Evolutionary conservation across 1,284 basidiomycete species (phyloP), one percentile per base, ranked within the genome.

Genomic region (Trichosporon sp.): DNA sequence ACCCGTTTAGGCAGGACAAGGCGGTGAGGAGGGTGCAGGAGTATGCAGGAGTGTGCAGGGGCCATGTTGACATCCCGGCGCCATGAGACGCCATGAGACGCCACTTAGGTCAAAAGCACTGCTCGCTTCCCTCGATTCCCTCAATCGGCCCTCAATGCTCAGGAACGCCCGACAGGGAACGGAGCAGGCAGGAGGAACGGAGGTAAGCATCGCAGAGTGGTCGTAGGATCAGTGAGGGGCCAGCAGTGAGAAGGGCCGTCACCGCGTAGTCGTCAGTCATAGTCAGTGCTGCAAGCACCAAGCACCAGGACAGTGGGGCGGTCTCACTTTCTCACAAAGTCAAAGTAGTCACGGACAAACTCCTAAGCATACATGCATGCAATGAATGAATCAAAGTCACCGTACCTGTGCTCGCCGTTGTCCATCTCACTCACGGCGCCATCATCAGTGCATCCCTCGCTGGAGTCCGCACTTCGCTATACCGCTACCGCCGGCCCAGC

Each of bases 391-490:
- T n/a, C n/a, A n/a, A n/a, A n/a, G 32, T 32, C 32, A 11, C 32
- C 32, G 32, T 32, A 11, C 19, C 19, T 6, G 19, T 4, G 19
- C 8, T 23, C 40, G 19, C 16, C 40, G 40, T 44, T 23, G 40
- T 23, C 19, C 40, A 23, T 44, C 40, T 11, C 21, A 64, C 81
- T 75, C 68, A 81, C 86, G 60, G 13, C 7, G 36, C 16, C 36
- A 37, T 37, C 40, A 44, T 21, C 40, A n/a, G 52, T 27, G 25
- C 52, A 54, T 54, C 25, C 14, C 31, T 54, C 52, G 52, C 27
- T 29, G 4, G 7, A 44, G 40, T n/a, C 52, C 52, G 52, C 6
- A 21, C 5, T 31, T 31, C 10, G 2, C 11, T 13, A 52, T 4
- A 4, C 23, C 25, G 10, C 27, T 21, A 21, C 9, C 40, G 19